phyloP scores from a whole-genome alignment of 495 filamentous ascomycete species.

The Amphirosellinia nigrospora region DNA sequence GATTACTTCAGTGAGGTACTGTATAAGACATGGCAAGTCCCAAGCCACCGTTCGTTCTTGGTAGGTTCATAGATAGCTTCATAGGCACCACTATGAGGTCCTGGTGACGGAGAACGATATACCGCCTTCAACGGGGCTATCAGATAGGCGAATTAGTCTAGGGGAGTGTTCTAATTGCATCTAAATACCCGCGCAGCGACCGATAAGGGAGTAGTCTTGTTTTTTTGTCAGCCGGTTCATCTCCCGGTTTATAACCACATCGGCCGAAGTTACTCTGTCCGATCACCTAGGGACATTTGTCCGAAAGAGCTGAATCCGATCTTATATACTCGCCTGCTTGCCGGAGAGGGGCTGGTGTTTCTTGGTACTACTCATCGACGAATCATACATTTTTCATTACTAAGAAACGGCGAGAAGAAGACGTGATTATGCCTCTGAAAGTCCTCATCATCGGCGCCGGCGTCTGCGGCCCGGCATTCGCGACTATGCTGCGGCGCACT shows the following conservation, averaged over 20 bases:
- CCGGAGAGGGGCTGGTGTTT: no score
- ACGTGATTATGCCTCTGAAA: slow-evolving; percentile 49
- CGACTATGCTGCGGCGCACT: slow-evolving; percentile 37
- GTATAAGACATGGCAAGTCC: no score
- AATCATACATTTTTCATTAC: background rate
- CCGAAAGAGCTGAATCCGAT: no score
- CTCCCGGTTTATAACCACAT: background rate
- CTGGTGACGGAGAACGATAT: background rate
- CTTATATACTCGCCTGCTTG: no score
- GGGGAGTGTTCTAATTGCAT: no score
- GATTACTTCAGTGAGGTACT: no score
- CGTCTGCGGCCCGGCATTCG: slow-evolving; percentile 84
- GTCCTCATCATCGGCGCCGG: slow-evolving; percentile 91
- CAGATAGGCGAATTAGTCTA: background rate
- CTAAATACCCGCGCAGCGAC: background rate
- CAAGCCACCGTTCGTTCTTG: no score
- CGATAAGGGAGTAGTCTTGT: background rate
- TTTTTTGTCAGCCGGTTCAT: background rate
- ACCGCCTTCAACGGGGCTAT: no score
- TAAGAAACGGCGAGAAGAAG: background rate
- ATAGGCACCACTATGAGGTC: background rate
- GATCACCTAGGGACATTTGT: no score
- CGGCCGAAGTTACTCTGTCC: background rate
- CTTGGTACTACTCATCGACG: no score
- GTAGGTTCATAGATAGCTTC: no score